A percentile compares a stretch with the other conserved stretches of the same genome.
Evolutionary conservation across 345 rosid genomes (phyloP).

Genomic region (Fremontodendron californicum): DNA sequence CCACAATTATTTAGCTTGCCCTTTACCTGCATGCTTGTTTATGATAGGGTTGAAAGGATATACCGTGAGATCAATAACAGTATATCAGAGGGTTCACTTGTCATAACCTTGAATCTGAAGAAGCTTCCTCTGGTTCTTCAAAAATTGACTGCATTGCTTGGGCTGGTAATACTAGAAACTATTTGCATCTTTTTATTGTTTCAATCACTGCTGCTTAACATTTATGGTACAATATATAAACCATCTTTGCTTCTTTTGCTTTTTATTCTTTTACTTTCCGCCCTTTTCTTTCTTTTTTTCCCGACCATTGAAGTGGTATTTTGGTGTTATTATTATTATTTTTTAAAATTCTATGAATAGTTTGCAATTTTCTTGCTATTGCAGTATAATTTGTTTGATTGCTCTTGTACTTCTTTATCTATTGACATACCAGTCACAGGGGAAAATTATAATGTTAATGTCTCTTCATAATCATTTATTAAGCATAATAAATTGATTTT

Average conservation of each 20-base stretch:
- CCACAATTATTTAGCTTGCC: slow-evolving; percentile 13
- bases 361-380: not conserved
- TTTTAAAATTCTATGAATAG: not conserved
- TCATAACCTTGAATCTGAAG: slow-evolving; percentile 59
- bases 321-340: not conserved
- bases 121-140: slow-evolving; percentile 76
- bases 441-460: not conserved
- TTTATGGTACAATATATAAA: not conserved
- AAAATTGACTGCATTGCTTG: slow-evolving; percentile 87
- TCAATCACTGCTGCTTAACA: not conserved
- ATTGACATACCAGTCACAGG: not conserved
- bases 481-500: not conserved
- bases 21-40: slow-evolving; percentile 11
- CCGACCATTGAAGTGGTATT: not conserved
- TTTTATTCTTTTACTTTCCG: not conserved
- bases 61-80: slow-evolving; percentile 82
- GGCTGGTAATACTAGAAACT: slow-evolving; percentile 68
- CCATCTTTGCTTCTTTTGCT: not conserved
- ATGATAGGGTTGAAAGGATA: slow-evolving; percentile 85
- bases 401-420: not conserved
- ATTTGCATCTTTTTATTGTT: not conserved
- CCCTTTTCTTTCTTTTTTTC: not conserved
- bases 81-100: slow-evolving; percentile 57
- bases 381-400: not conserved
- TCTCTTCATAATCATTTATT: not conserved